Base-by-base conservation (phyloP, 768 basidiomycete genomes). In the Hirschioporus abietinus region DNA sequence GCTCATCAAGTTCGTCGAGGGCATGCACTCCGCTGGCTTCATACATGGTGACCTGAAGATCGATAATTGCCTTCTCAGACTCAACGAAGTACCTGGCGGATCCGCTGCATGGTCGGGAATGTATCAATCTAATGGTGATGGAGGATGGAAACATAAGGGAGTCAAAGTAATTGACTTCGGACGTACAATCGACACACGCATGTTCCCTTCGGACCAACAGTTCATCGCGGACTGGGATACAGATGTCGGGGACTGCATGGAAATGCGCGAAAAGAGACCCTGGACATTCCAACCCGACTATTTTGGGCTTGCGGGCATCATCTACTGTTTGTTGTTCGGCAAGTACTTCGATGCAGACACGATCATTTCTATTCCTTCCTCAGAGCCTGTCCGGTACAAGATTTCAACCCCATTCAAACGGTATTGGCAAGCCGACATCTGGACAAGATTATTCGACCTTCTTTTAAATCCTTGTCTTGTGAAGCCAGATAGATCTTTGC, bases 41-140 rank as follows among this genome's bases (percentile, higher is more conserved):
- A 92, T 99, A 71, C 97, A 99, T 72, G 96, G 97, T 35, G 97
- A 99, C 78, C 84, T 99, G 69, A 99, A 99, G 81, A 97, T 99
- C 76, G 97, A 99, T 79, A 99, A 99, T 78, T 97, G 96, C 75
- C 84, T 99, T n/a, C 81, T 99, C 9, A 88, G 97, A 5, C 83
- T 99, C 60, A 91, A 94, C 69, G 91, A 93, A 64, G 88, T 91
- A 4, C 88, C 89, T 1, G 88, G 88, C 2, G 88, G 88, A 0
- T 76, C 83, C 0, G 81, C 88, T 0, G 82, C 86, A 0, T 94
- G 96, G 89, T 84, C 87, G 0, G 78, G 84, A 63, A 77, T 81
- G n/a, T 99, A 98, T 79, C 86, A 89, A 66, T 86, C 90, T 0
- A 78, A 81, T 0, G 96, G 96, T 20, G 86, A 85, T 18, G 85